phyloP scores from a whole-genome alignment of 768 basidiomycete genomes.

The Pholiota microspora region DNA sequence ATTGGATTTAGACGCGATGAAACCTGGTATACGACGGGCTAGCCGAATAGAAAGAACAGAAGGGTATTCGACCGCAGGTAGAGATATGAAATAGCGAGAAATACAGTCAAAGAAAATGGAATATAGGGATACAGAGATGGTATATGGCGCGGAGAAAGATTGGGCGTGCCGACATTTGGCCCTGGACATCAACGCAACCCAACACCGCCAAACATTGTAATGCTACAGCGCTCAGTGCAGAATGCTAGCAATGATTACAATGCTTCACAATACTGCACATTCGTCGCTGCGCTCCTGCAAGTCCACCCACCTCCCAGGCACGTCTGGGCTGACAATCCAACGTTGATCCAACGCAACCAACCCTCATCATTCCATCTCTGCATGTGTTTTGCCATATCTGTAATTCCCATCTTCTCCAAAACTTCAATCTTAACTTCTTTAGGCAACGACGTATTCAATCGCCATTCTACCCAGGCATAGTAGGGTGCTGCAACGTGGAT shows the following conservation, averaged over 20 bases:
- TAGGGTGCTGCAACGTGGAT: not conserved
- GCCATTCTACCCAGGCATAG: not conserved
- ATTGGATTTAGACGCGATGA: no score
- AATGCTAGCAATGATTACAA: no score
- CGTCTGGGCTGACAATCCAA: conserved; percentile 3
- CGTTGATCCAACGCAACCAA: conserved; percentile 2
- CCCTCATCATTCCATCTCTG: not conserved
- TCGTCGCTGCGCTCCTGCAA: no score
- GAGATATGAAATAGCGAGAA: conserved; percentile 8
- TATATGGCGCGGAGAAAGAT: conserved; percentile 16
- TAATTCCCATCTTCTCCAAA: not conserved
- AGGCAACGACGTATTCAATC: not conserved
- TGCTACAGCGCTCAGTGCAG: no score
- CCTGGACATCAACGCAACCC: no score
- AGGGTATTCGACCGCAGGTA: conserved; percentile 7
- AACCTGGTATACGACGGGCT: not conserved
- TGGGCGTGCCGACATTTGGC: no score
- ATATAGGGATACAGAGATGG: conserved; percentile 17
- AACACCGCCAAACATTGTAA: no score
- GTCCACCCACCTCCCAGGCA: no score
- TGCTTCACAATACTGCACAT: no score
- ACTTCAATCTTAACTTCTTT: not conserved
- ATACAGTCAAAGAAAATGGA: conserved; percentile 11
- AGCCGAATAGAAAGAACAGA: not conserved
- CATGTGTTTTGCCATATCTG: not conserved